Base-by-base conservation (phyloP, 2,329 filamentous ascomycete genomes). In the Penicillium griseofulvum region DNA sequence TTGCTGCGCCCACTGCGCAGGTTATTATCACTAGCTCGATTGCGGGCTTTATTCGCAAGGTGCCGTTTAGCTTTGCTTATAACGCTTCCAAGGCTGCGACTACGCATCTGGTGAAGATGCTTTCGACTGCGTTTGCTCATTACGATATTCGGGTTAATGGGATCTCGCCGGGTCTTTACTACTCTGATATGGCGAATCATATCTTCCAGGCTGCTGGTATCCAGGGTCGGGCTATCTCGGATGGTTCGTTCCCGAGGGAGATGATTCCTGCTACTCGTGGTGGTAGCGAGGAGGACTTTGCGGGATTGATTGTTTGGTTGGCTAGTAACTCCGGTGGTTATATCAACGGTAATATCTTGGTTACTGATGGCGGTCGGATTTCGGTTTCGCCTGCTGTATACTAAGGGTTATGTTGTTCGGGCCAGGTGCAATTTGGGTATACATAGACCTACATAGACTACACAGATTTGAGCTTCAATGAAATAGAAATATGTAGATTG, bases 261-360 rank as follows among this genome's bases (percentile, higher is more conserved):
- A 68, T 76, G 48, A 77, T 86, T 41, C 87, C 86, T 0, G 72
- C 85, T n/a, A 80, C 80, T 38, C 76, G 86, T 43, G 78, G 82
- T 57, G 87, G 87, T 1, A 78, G 81, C 38, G 80, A 84, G 55
- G 73, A 83, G 61, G 87, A 88, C 64, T 83, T 90, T 76, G 83
- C 80, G 1, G 86, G 86, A 1, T 76, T 83, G 45, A 79, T 89
- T 26, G 68, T 90, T 48, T 89, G 85, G 74, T 75, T 90, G 66
- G 83, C 83, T 4, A 84, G 83, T 46, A 75, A 81, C 58, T 85
- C 86, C 3, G 87, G 87, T 0, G 83, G 82, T 4, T 89, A 87
- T 68, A 76, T 83, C 62, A 89, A 88, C 68, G 87, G 86, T 2
- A 81, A 80, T 56, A 78, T 85, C 16, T 72, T 88, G 44, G 71